Conservation (phyloP, 208 protist genomes). For the Herpetomonas samuelpessoai region DNA sequence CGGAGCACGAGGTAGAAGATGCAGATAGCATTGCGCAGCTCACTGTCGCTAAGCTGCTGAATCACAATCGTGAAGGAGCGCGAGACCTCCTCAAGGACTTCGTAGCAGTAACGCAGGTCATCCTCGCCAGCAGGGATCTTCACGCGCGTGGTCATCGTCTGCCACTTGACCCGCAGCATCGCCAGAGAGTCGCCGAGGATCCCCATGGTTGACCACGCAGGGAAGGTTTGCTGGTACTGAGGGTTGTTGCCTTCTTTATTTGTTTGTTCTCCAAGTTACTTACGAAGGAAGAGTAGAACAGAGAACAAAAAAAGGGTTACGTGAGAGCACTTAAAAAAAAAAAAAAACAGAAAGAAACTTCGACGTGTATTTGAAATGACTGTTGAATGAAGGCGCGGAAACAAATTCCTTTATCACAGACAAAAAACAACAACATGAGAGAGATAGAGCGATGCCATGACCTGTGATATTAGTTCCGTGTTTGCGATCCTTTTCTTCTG, state of each 20-base stretch:
- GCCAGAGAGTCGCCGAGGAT: slow-evolving; percentile 28
- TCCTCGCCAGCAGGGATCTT: slow-evolving; percentile 33
- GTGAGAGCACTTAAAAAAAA: too few relatives aligned
- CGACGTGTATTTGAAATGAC: too few relatives aligned
- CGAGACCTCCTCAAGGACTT: slow-evolving; percentile 81
- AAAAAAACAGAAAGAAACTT: too few relatives aligned
- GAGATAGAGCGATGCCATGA: too few relatives aligned
- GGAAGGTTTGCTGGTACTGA: neutral
- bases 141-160: slow-evolving; percentile 27
- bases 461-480: too few relatives aligned
- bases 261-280: neutral
- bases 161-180: slow-evolving; percentile 65
- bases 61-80: slow-evolving; percentile 95
- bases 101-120: slow-evolving; percentile 90
- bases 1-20: slow-evolving; percentile 97
- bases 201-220: slow-evolving; percentile 12
- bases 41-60: slow-evolving; percentile 70
- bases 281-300: too few relatives aligned
- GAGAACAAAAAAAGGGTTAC: too few relatives aligned
- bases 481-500: too few relatives aligned
- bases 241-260: neutral
- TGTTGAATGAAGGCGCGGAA: too few relatives aligned
- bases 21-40: slow-evolving; percentile 90
- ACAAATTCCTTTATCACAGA: too few relatives aligned
- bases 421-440: too few relatives aligned